Percentiles rank a stretch among this genome's conserved stretches.
Conservation (phyloP, 2,329 filamentous ascomycete genomes). For the Neopestalotiopsis rosae region DNA sequence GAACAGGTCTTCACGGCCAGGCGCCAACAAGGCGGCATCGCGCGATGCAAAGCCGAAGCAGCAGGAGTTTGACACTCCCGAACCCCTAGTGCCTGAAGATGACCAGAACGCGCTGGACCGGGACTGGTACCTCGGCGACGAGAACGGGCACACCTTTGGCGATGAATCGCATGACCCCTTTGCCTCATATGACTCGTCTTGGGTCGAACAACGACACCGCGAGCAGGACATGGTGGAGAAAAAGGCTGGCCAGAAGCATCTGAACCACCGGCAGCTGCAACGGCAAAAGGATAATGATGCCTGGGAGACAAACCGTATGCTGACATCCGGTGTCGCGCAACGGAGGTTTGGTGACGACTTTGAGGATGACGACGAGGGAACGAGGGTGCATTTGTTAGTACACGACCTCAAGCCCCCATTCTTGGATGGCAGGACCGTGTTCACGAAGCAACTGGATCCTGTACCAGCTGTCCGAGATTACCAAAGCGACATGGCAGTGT, state of each 20-base stretch:
- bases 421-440: conserved; percentile 90
- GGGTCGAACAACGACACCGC: conserved; percentile 71
- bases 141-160: conserved; percentile 82
- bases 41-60: conserved; percentile 52
- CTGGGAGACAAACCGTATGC: conserved; percentile 98
- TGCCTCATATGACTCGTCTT: conserved; percentile 74
- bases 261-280: conserved; percentile 78
- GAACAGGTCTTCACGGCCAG: conserved; percentile 42
- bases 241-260: conserved; percentile 71
- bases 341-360: conserved; percentile 82
- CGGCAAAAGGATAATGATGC: conserved; percentile 95
- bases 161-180: conserved; percentile 95
- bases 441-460: conserved; percentile 96
- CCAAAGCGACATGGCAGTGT: conserved; percentile 98
- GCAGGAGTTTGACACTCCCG: conserved; percentile 65
- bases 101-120: conserved; percentile 81
- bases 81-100: conserved; percentile 66
- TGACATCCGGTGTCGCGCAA: conserved; percentile 94
- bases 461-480: conserved; percentile 91
- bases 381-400: conserved; percentile 86
- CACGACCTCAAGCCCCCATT: conserved; percentile 96
- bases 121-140: conserved; percentile 92
- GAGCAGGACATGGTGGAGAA: conserved; percentile 80
- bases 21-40: conserved; percentile 25
- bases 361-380: conserved; percentile 87